Percentiles rank a stretch among this genome's conserved stretches.
Conservation (phyloP, 805 yeast species). For the Cyberlindnera mycetangii region DNA sequence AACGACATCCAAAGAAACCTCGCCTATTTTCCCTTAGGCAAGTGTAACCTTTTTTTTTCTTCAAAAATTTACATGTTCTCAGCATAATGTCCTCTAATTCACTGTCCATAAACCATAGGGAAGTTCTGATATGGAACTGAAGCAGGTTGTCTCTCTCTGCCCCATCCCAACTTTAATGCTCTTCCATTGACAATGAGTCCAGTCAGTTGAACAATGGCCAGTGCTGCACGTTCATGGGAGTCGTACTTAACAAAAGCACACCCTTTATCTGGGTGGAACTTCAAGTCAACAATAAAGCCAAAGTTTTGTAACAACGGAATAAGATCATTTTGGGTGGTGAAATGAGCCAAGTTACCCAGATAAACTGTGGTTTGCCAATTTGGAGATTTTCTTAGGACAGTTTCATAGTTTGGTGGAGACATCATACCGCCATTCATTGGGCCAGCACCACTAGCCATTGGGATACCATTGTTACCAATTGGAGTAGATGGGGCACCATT, state of each 20-base stretch:
- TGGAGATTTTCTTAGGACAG: conserved; percentile 75
- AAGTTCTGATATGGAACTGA: conserved; percentile 20
- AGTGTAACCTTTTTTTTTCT: background rate
- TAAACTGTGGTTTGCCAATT: conserved; percentile 84
- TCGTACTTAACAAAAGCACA: conserved; percentile 89
- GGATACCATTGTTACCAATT: conserved; percentile 4
- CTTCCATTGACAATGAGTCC: conserved; percentile 76
- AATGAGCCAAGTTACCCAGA: conserved; percentile 80
- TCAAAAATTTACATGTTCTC: background rate
- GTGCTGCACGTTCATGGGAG: conserved; percentile 83
- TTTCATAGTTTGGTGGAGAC: conserved; percentile 60
- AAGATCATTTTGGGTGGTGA: conserved; percentile 68
- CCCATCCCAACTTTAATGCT: conserved; percentile 85
- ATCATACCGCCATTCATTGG: conserved; percentile 18
- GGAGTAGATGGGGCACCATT: background rate
- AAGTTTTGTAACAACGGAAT: conserved; percentile 72
- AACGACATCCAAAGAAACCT: no score
- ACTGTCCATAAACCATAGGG: conserved; percentile 16
- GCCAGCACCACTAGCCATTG: background rate
- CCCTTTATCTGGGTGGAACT: conserved; percentile 75
- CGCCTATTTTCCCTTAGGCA: background rate
- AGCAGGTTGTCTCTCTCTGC: conserved; percentile 50
- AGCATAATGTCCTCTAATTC: background rate
- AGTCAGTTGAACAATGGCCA: conserved; percentile 75
- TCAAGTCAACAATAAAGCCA: conserved; percentile 80